Conservation (phyloP, 495 filamentous ascomycete genomes). For the Chaetomium tenue region DNA sequence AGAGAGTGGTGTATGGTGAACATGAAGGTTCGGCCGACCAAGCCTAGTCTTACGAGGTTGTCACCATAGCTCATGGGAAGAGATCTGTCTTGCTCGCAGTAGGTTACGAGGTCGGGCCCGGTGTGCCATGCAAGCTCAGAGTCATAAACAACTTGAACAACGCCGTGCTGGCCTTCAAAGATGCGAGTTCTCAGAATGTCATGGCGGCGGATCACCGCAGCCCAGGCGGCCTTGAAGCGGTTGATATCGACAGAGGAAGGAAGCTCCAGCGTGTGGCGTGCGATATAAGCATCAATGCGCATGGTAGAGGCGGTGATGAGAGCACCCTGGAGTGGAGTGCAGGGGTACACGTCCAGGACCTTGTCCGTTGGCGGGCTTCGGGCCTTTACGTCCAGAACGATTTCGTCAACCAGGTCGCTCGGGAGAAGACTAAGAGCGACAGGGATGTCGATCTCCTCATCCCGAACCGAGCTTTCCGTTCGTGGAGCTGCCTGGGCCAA, state of each 20-base stretch:
- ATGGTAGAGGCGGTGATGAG: conserved; percentile 11
- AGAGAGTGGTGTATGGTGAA: conserved; percentile 15
- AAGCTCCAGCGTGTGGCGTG: conserved; percentile 6
- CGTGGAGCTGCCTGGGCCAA: conserved; percentile 2
- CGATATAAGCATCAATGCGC: conserved; percentile 8
- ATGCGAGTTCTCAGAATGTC: conserved; percentile 16
- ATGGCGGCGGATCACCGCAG: neutral
- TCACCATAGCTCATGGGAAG: conserved; percentile 11
- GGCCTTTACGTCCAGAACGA: conserved; percentile 6
- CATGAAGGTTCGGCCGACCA: conserved; percentile 10
- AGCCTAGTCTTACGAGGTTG: neutral
- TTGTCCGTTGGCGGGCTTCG: neutral
- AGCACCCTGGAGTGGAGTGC: conserved; percentile 15
- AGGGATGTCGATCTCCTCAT: conserved; percentile 17
- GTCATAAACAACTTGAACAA: conserved; percentile 7
- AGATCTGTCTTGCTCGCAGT: conserved; percentile 6
- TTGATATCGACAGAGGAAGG: neutral
- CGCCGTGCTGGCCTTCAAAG: conserved; percentile 1
- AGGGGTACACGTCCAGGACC: conserved; percentile 15
- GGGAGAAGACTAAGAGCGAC: conserved; percentile 13
- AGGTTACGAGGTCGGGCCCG: neutral
- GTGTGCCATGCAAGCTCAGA: conserved; percentile 8
- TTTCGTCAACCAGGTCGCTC: conserved; percentile 13
- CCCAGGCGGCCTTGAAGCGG: conserved; percentile 16
- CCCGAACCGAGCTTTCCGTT: neutral